Base-by-base conservation (phyloP, 192 early-diverging fungal species). In the Umbelopsis sp. region DNA sequence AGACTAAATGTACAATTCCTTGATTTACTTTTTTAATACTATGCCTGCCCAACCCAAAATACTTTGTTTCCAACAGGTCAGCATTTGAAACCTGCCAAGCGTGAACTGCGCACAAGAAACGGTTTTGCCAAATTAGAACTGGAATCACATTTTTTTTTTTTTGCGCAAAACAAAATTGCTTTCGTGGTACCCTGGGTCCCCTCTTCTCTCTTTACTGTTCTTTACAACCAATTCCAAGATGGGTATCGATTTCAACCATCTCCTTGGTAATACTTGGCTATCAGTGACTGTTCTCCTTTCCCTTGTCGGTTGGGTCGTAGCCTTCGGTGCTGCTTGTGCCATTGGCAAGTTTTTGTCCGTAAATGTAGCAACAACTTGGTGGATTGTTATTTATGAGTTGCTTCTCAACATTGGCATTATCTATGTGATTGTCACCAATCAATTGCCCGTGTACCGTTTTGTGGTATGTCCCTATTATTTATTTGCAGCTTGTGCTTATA, bases 351-450 rank as follows among this genome's bases (percentile, higher is more conserved):
- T 69, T 22, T n/a, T 70, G n/a, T 65, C 50, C 29, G 50, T 54
- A 17, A 21, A n/a, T 17, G 20, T 32, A 5, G 24, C 69, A 3
- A 53, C 26, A n/a, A 45, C 66, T 45, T 80, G 78, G 78, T 80
- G 78, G 78, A 45, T 80, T 31, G 51, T 75, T 5, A 66, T 80
- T 11, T 80, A 52, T 43, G 74, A 80, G 52, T 34, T 80, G 20
- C n/a, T 75, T 26, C 49, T 80, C 21, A 76, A 34, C n/a, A 22
- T 65, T 21, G 59, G 43, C 29, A 56, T 75, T 44, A 25, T 65
- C 12, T 32, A 45, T 53, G 22, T 72, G 12, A 53, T 70, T 56
- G 17, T 70, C 21, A 21, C 67, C 36, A 74, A 49, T 17, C 50
- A 71, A 4, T 65, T 69, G 12, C 32, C 22, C 20, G 50, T 75